Base-by-base conservation (phyloP, 129 eudicot species). In the Glebionis coronaria region DNA sequence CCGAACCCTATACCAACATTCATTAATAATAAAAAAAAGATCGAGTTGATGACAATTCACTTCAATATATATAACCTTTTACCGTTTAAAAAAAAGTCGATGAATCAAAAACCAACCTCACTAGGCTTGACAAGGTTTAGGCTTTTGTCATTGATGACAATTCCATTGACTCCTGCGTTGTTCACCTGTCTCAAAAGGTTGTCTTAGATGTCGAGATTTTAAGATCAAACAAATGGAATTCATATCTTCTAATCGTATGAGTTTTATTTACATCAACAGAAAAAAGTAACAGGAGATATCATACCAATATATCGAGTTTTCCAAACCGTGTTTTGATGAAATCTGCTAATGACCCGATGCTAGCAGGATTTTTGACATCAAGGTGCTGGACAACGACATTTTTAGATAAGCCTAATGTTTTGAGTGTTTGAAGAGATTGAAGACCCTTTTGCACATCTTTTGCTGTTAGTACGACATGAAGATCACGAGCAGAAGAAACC, bases 301-400 rank as follows among this genome's bases (percentile, higher is more conserved):
- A 70, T 70, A 70, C 75, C 75, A 70, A 58, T 70, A 70, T 58
- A 70, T 70, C 75, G 35, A 70, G 75, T 70, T 70, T 70, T 46
- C 75, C 75, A 5, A 58, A 70, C 58, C 47, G 46, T 14, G 66
- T 58, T 2, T 46, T 46, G 49, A 70, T 57, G 54, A 70, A 70
- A 58, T 58, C 75, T 12, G 75, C 75, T 27, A 70, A 27, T 12
- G 75, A 58, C 11, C 67, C 49, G 58, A 70, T 58, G 49, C 59
- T 58, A 18, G 44, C 67, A 1, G 67, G 31, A 70, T 18, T 27
- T 28, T 70, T 70, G 35, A 70, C 67, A 46, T 70, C 58, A 0
- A 70, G 67, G 38, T 70, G 75, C 16, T 13, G 47, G 45, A 70
- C 75, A 2, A 40, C 11, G 14, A 70, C 75, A 46, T 70, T 70